Evolutionary conservation across 805 yeast species (phyloP), one percentile per base, ranked within the genome.

Genomic region (Lachancea quebecensis): DNA sequence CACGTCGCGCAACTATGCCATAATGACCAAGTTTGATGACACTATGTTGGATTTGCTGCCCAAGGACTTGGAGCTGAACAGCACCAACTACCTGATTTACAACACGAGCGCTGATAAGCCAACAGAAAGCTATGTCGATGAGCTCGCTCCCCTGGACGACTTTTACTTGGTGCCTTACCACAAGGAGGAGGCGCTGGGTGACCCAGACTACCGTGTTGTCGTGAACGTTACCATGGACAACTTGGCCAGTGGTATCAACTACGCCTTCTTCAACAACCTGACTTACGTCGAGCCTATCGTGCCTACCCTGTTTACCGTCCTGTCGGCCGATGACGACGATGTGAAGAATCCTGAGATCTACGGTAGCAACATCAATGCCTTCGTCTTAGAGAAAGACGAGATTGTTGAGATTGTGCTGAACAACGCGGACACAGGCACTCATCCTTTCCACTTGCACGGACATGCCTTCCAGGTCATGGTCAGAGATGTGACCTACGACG

Each of bases 401-500:
- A 70, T 85, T 47, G 76, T 91, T 30, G 95, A 91, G 62, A 77
- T 91, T 54, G 85, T 86, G 6, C 59, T 91, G 36, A 91, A 91
- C 72, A 90, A 89, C 67, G 69, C 69, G 49, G 99, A 91, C 66
- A 78, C 95, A 5, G 97, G 98, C 62, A 83, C 74, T 56, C 99
- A 91, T 71, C 98, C 99, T 28, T 91, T 91, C 93, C 99, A 91
- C 69, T 71, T 91, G 62, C 99, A 91, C 70, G 99, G 99, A 29
- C 75, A 71, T 42, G 78, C 66, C 41, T 91, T 90, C 85, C 97
- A 91, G 70, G 73, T 84, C 9, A 64, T 88, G 48, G 81, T 77
- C 50, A 76, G 96, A 66, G 87, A 83, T 41, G 78, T 72, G 28
- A 79, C 73, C 37, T 78, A 75, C 42, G 68, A 68, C 46, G 82